phyloP scores from a whole-genome alignment of 805 yeast genomes.

The Candida pseudoglaebosa region DNA sequence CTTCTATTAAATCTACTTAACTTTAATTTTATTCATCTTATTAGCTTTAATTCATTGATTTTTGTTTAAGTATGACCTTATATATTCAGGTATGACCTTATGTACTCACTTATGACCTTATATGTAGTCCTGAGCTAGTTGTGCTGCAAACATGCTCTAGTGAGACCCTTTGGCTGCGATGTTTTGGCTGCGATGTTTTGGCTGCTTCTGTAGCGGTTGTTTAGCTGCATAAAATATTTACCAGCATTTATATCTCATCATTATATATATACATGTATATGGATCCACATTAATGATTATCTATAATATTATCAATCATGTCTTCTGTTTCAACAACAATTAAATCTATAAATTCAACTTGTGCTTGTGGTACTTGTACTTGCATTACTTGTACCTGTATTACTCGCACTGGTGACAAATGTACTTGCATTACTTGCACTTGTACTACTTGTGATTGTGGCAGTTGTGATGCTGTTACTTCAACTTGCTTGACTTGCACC shows the following conservation, averaged over 20 bases:
- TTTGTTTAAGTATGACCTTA: too few relatives aligned
- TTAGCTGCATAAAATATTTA: background rate
- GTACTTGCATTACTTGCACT: conserved; percentile 2
- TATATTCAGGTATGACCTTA: too few relatives aligned
- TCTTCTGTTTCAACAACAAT: conserved; percentile 1
- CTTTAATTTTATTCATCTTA: too few relatives aligned
- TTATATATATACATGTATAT: background rate
- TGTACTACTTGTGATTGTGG: background rate
- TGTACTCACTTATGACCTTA: too few relatives aligned
- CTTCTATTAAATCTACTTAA: too few relatives aligned
- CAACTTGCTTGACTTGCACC: background rate
- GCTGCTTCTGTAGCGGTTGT: background rate
- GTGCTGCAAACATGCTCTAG: too few relatives aligned
- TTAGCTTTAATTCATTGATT: too few relatives aligned
- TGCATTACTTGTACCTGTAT: conserved; percentile 1
- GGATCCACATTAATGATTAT: background rate
- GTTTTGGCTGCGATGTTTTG: background rate
- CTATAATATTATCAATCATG: conserved; percentile 1
- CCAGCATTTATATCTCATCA: background rate
- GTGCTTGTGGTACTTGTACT: too few relatives aligned
- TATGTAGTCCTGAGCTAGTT: too few relatives aligned
- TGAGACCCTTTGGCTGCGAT: background rate
- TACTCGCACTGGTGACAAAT: background rate
- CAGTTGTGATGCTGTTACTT: background rate
- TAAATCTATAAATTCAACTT: background rate